phyloP scores from a whole-genome alignment of 345 rosid genomes.

The Theobroma cacao region DNA sequence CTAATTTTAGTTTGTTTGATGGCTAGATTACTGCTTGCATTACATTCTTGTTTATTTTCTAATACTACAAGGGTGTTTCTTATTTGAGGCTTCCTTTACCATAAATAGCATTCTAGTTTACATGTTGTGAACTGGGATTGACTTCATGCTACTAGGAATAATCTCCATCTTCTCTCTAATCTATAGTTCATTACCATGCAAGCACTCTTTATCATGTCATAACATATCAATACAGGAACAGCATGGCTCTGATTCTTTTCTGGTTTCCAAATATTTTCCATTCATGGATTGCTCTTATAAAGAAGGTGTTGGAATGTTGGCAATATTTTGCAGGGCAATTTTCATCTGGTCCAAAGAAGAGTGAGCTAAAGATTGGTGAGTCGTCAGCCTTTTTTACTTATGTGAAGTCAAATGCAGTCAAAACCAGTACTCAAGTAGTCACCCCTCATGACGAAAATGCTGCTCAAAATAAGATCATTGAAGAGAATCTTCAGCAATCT shows the following conservation, averaged over 20 bases:
- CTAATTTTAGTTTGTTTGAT: neutral
- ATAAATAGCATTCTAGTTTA: neutral
- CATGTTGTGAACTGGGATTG: neutral
- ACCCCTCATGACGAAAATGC: slow-evolving; percentile 24
- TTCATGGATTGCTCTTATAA: neutral
- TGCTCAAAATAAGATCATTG: slow-evolving; percentile 25
- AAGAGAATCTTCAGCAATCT: slow-evolving; percentile 32
- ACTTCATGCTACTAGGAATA: neutral
- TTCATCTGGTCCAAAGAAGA: slow-evolving; percentile 72
- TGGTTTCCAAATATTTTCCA: neutral
- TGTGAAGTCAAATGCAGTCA: slow-evolving; percentile 58
- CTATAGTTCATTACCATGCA: neutral
- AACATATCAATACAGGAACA: neutral
- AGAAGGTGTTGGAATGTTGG: neutral
- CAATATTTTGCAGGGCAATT: slow-evolving; percentile 53
- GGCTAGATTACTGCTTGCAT: neutral
- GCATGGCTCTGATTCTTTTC: neutral
- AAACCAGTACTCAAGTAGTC: slow-evolving; percentile 25
- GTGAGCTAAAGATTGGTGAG: slow-evolving; percentile 72
- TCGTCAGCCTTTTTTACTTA: slow-evolving; percentile 97
- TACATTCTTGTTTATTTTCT: neutral
- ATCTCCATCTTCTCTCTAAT: neutral
- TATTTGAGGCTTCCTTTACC: neutral
- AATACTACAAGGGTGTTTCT: neutral
- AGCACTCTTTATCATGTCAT: neutral